Evolutionary conservation across 495 filamentous ascomycete genomes (phyloP).

Genomic region (Neurospora pannonica): DNA sequence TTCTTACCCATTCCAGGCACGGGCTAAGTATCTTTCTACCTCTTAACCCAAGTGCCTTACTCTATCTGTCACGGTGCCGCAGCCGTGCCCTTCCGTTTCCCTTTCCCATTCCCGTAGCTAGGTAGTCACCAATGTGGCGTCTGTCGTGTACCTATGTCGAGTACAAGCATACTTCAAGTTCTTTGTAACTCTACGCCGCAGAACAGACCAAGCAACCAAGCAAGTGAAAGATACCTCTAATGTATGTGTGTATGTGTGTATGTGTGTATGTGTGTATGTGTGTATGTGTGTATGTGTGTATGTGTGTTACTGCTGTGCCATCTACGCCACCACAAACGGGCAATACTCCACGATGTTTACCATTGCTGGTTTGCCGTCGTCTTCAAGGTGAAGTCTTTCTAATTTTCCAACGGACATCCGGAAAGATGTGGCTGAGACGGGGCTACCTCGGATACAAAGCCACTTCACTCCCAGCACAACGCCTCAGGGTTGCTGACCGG

Average conservation of each 20-base stretch:
- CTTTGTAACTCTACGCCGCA: not conserved
- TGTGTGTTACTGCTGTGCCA: not conserved
- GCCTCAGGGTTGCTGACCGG: not conserved
- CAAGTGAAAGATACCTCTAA: not conserved
- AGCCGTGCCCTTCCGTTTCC: not conserved
- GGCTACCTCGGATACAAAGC: not conserved
- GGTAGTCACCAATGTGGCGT: not conserved
- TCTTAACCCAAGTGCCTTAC: too few species aligned
- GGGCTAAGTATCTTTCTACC: too few species aligned
- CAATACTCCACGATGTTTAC: not conserved
- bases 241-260: not conserved
- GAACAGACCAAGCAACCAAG: not conserved
- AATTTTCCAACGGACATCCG: not conserved
- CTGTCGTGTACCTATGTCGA: not conserved
- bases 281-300: too few species aligned
- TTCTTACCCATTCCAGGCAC: too few species aligned
- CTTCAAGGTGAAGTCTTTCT: too few species aligned
- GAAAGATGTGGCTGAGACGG: not conserved
- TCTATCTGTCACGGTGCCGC: not conserved
- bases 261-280: too few species aligned
- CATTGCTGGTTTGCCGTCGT: too few species aligned
- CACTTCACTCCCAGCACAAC: not conserved
- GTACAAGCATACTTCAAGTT: not conserved
- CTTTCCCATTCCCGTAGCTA: not conserved
- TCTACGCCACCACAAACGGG: not conserved